Evolutionary conservation across 2,329 filamentous ascomycete species (phyloP), one percentile per base, ranked within the genome.

Genomic region (Trichoderma pleuroti): DNA sequence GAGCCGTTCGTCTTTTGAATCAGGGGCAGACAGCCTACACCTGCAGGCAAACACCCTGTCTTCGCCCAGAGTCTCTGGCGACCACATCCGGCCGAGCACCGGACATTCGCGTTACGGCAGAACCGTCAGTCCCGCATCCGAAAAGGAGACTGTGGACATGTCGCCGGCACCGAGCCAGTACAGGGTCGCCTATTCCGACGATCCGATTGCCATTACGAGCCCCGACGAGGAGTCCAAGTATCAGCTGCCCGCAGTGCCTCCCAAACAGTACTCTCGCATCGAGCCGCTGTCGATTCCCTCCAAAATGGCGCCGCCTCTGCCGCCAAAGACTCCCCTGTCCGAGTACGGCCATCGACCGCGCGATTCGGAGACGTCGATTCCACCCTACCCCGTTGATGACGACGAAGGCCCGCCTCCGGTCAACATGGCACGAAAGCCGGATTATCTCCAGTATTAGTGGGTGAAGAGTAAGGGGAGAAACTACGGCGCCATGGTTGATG

Each of bases 341-440:
- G 90, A 88, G 71, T 79, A 72, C 32, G 56, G 61, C 28, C 62
- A 63, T 73, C 75, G 64, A 74, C 76, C 66, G 59, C 76, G 78
- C 72, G 76, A 82, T 74, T 75, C 80, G 72, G 76, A 81, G 71
- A 76, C 78, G 7, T 73, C 79, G 1, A 79, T 83, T 10, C 86
- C 93, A 39, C 94, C 94, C 1, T 98, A 98, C 79, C 95, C 95
- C 0, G 82, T 93, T 61, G 90, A 90, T 61, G 90, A 90, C 54
- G 91, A 89, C 57, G 92, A 97, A 30, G 91, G 92, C 32, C 94
- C 95, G 21, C 95, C 95, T 4, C 85, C 88, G 8, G 93, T 97
- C 9, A 97, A 97, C 76, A 92, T 93, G 86, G 90, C 92, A 57
- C 89, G 91, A 75, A 98, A 98, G 80, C 95, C 95, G 1, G 91